phyloP scores from a whole-genome alignment of 2,329 filamentous ascomycete genomes.

The Colletotrichum gigasporum region DNA sequence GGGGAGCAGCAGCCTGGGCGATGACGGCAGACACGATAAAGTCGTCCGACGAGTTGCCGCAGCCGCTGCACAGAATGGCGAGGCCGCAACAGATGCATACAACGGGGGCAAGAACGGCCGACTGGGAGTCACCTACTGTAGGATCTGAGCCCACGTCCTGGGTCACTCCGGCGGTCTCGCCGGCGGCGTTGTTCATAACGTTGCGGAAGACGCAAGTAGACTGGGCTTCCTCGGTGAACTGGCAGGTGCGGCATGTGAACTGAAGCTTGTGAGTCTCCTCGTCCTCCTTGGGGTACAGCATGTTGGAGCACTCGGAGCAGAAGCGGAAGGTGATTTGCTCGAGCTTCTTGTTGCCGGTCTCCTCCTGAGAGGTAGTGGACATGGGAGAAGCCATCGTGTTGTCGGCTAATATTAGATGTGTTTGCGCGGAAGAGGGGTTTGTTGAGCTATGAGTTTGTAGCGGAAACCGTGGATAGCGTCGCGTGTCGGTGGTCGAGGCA shows the following conservation, averaged over 20 bases:
- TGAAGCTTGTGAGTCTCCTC: slow-evolving; percentile 83
- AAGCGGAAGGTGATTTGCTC: slow-evolving; percentile 97
- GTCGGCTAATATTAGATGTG: background rate
- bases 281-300: slow-evolving; percentile 98
- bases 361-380: slow-evolving; percentile 56
- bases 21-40: slow-evolving; percentile 16
- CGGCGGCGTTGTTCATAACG: slow-evolving; percentile 87
- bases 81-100: slow-evolving; percentile 58
- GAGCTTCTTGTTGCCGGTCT: slow-evolving; percentile 58
- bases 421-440: background rate
- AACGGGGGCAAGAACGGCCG: slow-evolving; percentile 39
- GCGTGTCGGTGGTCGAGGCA: background rate
- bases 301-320: slow-evolving; percentile 98
- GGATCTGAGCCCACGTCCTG: slow-evolving; percentile 97
- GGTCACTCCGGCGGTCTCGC: slow-evolving; percentile 96
- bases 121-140: slow-evolving; percentile 81
- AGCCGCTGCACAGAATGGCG: slow-evolving; percentile 53
- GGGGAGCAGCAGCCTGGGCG: background rate
- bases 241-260: slow-evolving; percentile 96
- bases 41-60: slow-evolving; percentile 39
- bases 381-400: slow-evolving; percentile 66
- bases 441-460: background rate
- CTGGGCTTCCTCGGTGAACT: slow-evolving; percentile 86
- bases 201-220: slow-evolving; percentile 97
- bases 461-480: too few species aligned